phyloP scores from a whole-genome alignment of 1,284 basidiomycete species.

The Papiliotrema terrestris region DNA sequence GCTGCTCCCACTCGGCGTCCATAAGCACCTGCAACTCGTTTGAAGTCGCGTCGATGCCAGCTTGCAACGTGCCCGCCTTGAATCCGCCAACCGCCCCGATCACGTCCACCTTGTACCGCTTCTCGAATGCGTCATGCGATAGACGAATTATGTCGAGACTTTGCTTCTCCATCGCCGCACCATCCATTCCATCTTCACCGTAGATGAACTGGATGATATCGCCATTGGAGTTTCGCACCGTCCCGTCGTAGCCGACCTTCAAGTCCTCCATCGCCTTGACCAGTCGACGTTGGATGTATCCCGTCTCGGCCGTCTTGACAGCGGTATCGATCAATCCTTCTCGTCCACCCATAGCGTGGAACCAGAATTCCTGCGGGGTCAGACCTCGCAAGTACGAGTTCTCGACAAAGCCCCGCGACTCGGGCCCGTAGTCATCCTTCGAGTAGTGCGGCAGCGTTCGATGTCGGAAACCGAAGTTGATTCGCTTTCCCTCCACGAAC shows the following conservation, averaged over 20 bases:
- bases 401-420: slow-evolving; percentile 98
- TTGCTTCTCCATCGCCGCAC: slow-evolving; percentile 94
- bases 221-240: slow-evolving; percentile 92
- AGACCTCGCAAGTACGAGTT: slow-evolving; percentile 98
- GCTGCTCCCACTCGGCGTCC: slow-evolving; percentile 80
- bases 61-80: slow-evolving; percentile 74
- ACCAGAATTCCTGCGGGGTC: slow-evolving; percentile 99
- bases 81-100: slow-evolving; percentile 69
- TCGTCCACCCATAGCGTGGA: slow-evolving; percentile 99
- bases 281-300: slow-evolving; percentile 96
- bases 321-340: slow-evolving; percentile 99
- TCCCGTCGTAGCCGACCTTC: slow-evolving; percentile 96
- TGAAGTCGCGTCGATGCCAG: slow-evolving; percentile 90
- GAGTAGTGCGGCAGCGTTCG: slow-evolving; percentile 95
- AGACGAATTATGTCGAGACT: slow-evolving; percentile 83
- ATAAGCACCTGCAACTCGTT: slow-evolving; percentile 83
- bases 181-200: slow-evolving; percentile 98
- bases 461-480: slow-evolving; percentile 97
- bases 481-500: slow-evolving; percentile 95
- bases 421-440: slow-evolving; percentile 98
- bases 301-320: slow-evolving; percentile 99
- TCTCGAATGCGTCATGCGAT: slow-evolving; percentile 79
- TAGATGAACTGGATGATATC: slow-evolving; percentile 96
- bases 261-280: slow-evolving; percentile 98
- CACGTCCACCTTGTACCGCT: slow-evolving; percentile 88